Percentiles rank a stretch among this genome's conserved stretches.
These are phyloP conservation scores for Malbranchea zuffiana DNA, from an alignment of 2,329 filamentous ascomycete genomes.

Conservation along the genomic window DNA sequence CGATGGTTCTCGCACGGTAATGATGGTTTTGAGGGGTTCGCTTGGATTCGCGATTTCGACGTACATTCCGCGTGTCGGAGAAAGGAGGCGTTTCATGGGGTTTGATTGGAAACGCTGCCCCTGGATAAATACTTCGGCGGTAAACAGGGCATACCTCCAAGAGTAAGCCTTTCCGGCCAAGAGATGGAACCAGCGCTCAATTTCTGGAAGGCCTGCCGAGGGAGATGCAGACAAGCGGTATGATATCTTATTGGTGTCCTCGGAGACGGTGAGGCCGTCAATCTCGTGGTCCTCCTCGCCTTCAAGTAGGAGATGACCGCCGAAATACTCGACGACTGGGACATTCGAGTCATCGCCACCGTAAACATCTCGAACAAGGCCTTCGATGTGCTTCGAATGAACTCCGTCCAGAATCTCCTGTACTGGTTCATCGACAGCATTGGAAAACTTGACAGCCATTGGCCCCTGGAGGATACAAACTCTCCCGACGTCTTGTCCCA, in stretches of 20 bases:
- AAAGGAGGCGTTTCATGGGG: slow-evolving; percentile 83
- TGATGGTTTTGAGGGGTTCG: slow-evolving; percentile 70
- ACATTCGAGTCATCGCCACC: slow-evolving; percentile 60
- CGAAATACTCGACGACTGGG: slow-evolving; percentile 87
- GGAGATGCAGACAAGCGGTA: slow-evolving; percentile 73
- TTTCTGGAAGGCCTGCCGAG: slow-evolving; percentile 60
- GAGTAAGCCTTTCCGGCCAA: slow-evolving; percentile 76
- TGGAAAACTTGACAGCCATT: slow-evolving; percentile 83
- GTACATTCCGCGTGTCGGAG: slow-evolving; percentile 72
- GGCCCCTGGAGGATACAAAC: slow-evolving; percentile 95
- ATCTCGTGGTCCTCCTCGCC: slow-evolving; percentile 61
- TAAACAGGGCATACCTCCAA: slow-evolving; percentile 91
- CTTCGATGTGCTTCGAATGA: slow-evolving; percentile 75
- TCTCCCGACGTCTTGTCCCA: slow-evolving; percentile 88
- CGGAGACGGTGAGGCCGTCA: slow-evolving; percentile 73
- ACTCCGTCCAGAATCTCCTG: slow-evolving; percentile 89
- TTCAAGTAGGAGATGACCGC: slow-evolving; percentile 66
- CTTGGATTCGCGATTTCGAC: slow-evolving; percentile 80
- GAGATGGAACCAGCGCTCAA: slow-evolving; percentile 77
- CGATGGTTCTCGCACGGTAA: slow-evolving; percentile 77
- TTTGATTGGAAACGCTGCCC: slow-evolving; percentile 96
- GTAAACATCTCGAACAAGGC: slow-evolving; percentile 71
- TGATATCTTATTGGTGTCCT: slow-evolving; percentile 67
- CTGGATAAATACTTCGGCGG: slow-evolving; percentile 86
- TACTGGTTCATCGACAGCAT: slow-evolving; percentile 80